Conservation (phyloP, 139 green algal genomes). For the Ulvella scutata region DNA sequence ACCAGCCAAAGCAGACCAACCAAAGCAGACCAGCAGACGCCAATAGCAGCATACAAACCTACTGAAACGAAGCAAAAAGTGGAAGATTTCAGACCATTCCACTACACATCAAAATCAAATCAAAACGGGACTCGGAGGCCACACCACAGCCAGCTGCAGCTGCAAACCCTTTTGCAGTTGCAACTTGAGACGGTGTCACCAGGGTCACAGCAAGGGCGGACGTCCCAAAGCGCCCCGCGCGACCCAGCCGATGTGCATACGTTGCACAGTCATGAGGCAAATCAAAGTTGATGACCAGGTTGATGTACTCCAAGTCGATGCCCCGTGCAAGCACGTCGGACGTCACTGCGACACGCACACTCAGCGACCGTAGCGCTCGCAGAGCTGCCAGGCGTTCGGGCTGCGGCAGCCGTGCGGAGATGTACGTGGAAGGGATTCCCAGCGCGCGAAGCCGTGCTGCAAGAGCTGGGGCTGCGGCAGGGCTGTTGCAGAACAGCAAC, state of each 20-base stretch:
- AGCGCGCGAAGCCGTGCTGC: slow-evolving; percentile 21
- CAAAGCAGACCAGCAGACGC: too few relatives aligned
- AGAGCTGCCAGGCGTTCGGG: slow-evolving; percentile 30
- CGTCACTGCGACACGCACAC: slow-evolving; percentile 38
- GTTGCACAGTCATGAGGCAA: slow-evolving; percentile 36
- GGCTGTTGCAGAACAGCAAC: slow-evolving; percentile 58
- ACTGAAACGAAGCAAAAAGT: too few relatives aligned
- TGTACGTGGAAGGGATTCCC: slow-evolving; percentile 40
- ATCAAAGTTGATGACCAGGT: slow-evolving; percentile 65
- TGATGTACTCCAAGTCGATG: slow-evolving; percentile 66
- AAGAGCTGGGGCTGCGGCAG: slow-evolving; percentile 39
- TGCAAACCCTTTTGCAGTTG: too few relatives aligned
- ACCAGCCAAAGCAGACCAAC: too few relatives aligned
- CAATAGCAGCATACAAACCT: too few relatives aligned
- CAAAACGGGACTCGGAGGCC: too few relatives aligned
- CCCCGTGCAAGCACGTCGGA: slow-evolving; percentile 66
- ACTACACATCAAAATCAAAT: too few relatives aligned
- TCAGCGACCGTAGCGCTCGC: slow-evolving; percentile 22
- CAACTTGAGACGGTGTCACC: too few relatives aligned
- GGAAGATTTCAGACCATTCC: too few relatives aligned
- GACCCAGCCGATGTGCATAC: slow-evolving; percentile 45
- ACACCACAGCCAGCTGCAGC: too few relatives aligned
- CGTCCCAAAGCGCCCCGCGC: slow-evolving; percentile 65
- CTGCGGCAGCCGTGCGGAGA: slow-evolving; percentile 43
- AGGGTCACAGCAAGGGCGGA: slow-evolving; percentile 40